These are phyloP conservation scores for Pharnaceum exiguum DNA, from an alignment of 148 eudicot species.

Conservation along the genomic window DNA sequence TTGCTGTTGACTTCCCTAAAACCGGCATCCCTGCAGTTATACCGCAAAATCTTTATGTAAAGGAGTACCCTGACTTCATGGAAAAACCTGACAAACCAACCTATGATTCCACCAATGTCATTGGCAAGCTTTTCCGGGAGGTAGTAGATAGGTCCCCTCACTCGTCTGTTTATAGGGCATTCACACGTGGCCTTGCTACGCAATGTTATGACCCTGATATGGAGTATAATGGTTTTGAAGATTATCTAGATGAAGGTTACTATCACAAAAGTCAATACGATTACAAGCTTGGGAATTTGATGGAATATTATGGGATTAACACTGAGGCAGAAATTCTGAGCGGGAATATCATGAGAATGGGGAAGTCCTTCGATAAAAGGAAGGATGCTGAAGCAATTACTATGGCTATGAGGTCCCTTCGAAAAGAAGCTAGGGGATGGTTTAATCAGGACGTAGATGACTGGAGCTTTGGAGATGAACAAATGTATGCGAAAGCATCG, in stretches of 20 bases:
- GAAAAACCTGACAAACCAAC: slow-evolving; percentile 42
- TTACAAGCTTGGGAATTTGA: slow-evolving; percentile 37
- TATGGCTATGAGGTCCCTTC: slow-evolving; percentile 34
- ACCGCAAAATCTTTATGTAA: slow-evolving; percentile 34
- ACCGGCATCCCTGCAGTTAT: slow-evolving; percentile 73
- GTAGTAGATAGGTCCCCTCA: slow-evolving; percentile 34
- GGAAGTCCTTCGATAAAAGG: slow-evolving; percentile 32
- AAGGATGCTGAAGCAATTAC: slow-evolving; percentile 37
- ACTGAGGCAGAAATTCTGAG: slow-evolving; percentile 45
- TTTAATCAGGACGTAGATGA: slow-evolving; percentile 16
- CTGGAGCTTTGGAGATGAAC: neutral
- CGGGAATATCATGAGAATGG: slow-evolving; percentile 43
- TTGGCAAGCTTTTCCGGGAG: slow-evolving; percentile 40
- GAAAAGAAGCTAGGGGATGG: slow-evolving; percentile 44
- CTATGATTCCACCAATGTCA: slow-evolving; percentile 30
- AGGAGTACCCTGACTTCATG: slow-evolving; percentile 63
- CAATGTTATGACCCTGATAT: slow-evolving; percentile 30
- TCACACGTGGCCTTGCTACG: slow-evolving; percentile 28
- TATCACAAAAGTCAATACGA: slow-evolving; percentile 37
- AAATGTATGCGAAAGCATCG: slow-evolving; percentile 45
- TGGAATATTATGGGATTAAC: slow-evolving; percentile 43
- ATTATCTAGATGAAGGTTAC: slow-evolving; percentile 30
- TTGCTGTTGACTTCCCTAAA: slow-evolving; percentile 83
- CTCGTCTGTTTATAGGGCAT: slow-evolving; percentile 9
- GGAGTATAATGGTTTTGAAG: slow-evolving; percentile 39